phyloP scores from a whole-genome alignment of 768 basidiomycete species.

The Calocybe gangraenosa region DNA sequence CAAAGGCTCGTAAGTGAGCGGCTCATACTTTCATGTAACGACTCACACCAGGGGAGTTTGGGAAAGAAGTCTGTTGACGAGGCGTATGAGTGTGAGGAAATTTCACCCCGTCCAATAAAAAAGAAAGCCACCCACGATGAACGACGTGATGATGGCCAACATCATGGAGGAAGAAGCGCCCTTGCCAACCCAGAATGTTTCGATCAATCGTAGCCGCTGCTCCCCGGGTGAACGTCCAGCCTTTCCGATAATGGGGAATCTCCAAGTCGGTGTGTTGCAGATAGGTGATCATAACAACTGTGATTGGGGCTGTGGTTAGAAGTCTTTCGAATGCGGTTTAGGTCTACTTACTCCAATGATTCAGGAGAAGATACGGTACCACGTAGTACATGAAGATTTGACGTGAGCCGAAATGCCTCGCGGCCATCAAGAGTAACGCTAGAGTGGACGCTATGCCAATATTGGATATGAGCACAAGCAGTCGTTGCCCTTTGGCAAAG shows the following conservation, averaged over 20 bases:
- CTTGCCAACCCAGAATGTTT: constrained; percentile 57
- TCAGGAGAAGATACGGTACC: constrained; percentile 48
- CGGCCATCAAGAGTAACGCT: constrained; percentile 29
- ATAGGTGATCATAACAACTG: constrained; percentile 50
- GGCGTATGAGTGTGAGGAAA: constrained; percentile 5
- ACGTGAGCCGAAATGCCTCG: constrained; percentile 28
- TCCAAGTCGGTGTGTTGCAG: constrained; percentile 56
- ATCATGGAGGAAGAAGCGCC: constrained; percentile 61
- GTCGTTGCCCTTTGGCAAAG: constrained; percentile 45
- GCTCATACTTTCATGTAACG: not conserved
- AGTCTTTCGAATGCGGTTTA: not conserved
- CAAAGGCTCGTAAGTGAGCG: not conserved
- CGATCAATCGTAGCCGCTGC: constrained; percentile 57
- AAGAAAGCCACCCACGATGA: constrained; percentile 40
- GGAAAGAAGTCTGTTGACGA: constrained; percentile 44
- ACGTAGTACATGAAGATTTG: constrained; percentile 42
- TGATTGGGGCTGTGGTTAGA: not conserved
- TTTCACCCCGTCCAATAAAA: not conserved
- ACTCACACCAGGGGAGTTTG: constrained; percentile 51
- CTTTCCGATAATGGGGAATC: constrained; percentile 52
- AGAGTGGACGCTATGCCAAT: constrained; percentile 44
- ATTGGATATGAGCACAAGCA: constrained; percentile 49
- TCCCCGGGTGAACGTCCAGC: constrained; percentile 57
- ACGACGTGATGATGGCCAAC: constrained; percentile 59
- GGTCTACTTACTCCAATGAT: constrained; percentile 46